Percentiles rank a stretch among this genome's conserved stretches.
Conservation (phyloP, 2,329 filamentous ascomycete species). For the Aspergillus aculeatinus region DNA sequence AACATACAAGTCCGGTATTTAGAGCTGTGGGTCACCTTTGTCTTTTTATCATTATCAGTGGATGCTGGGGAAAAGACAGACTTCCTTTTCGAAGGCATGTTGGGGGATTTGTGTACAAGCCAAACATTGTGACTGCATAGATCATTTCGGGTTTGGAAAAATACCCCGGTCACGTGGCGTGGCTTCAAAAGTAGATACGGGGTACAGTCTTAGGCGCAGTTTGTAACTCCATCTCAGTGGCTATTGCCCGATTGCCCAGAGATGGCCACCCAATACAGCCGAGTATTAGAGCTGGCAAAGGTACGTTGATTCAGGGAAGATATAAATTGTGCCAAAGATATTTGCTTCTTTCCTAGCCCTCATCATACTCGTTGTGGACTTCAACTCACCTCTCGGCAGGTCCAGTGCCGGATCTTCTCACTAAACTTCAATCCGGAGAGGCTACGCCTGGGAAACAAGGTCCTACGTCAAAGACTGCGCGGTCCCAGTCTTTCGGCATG, state of each 20-base stretch:
- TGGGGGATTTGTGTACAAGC: conserved; percentile 1
- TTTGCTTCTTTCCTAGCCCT: neutral
- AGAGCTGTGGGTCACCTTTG: conserved; percentile 15
- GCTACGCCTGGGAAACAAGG: conserved; percentile 82
- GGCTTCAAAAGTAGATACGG: neutral
- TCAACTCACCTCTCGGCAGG: conserved; percentile 49
- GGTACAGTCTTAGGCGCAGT: neutral
- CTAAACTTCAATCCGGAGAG: conserved; percentile 85
- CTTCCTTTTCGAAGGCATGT: conserved; percentile 31
- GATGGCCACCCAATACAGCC: conserved; percentile 54
- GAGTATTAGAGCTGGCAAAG: conserved; percentile 72
- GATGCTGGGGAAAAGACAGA: conserved; percentile 11
- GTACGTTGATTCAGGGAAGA: conserved; percentile 45
- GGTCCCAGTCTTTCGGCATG: conserved; percentile 83
- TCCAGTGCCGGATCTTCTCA: conserved; percentile 88
- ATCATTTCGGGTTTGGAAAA: neutral
- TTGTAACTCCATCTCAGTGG: neutral
- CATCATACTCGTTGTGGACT: neutral
- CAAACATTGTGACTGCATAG: neutral
- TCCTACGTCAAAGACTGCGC: conserved; percentile 81
- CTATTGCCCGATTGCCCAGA: neutral
- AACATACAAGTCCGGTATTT: neutral
- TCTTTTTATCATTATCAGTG: conserved; percentile 12
- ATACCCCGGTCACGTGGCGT: conserved; percentile 2
- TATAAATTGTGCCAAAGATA: neutral